These are phyloP conservation scores for Glarea lozoyensis DNA, from an alignment of 495 filamentous ascomycete species.

Conservation along the genomic window DNA sequence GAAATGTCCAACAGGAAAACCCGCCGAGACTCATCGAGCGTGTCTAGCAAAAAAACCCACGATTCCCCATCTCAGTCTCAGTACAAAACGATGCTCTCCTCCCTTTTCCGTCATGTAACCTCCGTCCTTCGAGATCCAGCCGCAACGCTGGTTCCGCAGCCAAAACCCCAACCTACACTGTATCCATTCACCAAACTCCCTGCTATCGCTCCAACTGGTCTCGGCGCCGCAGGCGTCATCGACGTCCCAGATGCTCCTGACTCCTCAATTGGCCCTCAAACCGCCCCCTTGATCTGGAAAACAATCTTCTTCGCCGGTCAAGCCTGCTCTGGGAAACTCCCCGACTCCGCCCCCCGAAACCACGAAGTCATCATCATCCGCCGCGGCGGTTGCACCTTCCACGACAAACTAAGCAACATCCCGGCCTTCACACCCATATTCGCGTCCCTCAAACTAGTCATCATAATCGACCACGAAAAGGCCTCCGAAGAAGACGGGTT, in stretches of 20 bases:
- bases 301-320: constrained; percentile 62
- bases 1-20: too few relatives aligned
- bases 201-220: constrained; percentile 63
- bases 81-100: constrained; percentile 41
- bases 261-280: constrained; percentile 23
- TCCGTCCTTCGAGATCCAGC: constrained; percentile 40
- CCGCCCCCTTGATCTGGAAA: constrained; percentile 50
- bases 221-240: constrained; percentile 68
- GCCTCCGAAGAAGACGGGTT: constrained; percentile 13
- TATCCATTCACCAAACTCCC: constrained; percentile 43
- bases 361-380: constrained; percentile 77
- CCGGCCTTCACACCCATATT: constrained; percentile 59
- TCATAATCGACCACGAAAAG: constrained; percentile 63
- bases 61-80: constrained; percentile 14
- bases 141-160: constrained; percentile 21
- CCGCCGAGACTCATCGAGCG: too few relatives aligned
- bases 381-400: constrained; percentile 80
- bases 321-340: constrained; percentile 55
- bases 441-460: constrained; percentile 61
- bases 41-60: too few relatives aligned
- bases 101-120: constrained; percentile 49
- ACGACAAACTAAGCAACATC: constrained; percentile 73
- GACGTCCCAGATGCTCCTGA: constrained; percentile 50
- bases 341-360: constrained; percentile 47
- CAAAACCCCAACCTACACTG: constrained; percentile 16